phyloP scores from a whole-genome alignment of 805 yeast genomes.

The Saccharomycopsis olivae region DNA sequence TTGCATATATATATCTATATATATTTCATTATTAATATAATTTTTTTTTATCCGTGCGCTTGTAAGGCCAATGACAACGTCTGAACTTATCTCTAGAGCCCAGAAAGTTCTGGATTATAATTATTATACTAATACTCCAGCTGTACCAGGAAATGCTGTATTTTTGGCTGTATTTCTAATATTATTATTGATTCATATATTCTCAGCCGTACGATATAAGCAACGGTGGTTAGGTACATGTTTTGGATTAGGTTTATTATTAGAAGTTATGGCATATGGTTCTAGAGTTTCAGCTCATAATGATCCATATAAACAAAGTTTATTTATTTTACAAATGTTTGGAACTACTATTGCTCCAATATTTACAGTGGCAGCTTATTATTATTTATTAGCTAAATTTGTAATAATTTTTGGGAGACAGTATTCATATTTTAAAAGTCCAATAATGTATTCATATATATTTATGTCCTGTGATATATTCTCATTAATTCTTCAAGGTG shows the following conservation, averaged over 20 bases:
- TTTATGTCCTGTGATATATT: constrained; percentile 59
- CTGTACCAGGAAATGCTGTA: constrained; percentile 47
- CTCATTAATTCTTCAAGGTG: constrained; percentile 57
- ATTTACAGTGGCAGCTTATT: constrained; percentile 74
- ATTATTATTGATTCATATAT: constrained; percentile 31
- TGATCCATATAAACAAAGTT: constrained; percentile 25
- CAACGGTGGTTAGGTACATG: constrained; percentile 60
- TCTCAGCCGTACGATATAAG: constrained; percentile 32
- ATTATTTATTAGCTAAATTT: constrained; percentile 57
- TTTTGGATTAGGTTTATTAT: constrained; percentile 43
- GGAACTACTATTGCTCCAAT: constrained; percentile 71
- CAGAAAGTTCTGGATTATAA: too few species aligned
- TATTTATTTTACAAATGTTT: constrained; percentile 53
- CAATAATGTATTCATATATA: constrained; percentile 41
- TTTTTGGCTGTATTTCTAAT: constrained; percentile 45
- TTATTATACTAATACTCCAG: background rate
- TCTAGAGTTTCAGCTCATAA: constrained; percentile 42
- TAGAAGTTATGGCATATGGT: constrained; percentile 60
- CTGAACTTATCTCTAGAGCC: too few species aligned
- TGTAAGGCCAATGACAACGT: too few species aligned
- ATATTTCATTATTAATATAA: too few species aligned
- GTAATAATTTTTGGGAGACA: constrained; percentile 50
- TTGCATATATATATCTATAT: too few species aligned
- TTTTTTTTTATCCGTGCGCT: too few species aligned
- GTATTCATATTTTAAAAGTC: constrained; percentile 32